A percentile compares a stretch with the other conserved stretches of the same genome.
These are phyloP conservation scores for Ogataea saltuana DNA, from an alignment of 805 yeast genomes.

Conservation along the genomic window DNA sequence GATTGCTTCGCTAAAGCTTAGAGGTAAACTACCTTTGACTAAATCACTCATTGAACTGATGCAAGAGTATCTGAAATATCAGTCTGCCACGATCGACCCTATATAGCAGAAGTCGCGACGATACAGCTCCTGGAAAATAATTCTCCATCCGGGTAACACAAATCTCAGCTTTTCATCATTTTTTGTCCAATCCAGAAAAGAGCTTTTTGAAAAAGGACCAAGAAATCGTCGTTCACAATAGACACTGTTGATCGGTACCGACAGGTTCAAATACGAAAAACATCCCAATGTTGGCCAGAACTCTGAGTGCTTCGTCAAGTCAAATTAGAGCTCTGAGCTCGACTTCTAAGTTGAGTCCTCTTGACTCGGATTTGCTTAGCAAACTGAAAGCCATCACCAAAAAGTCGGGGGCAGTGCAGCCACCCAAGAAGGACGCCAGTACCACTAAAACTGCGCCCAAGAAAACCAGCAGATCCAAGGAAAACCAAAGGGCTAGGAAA, in stretches of 20 bases:
- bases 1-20: too few relatives aligned
- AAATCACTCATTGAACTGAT: too few relatives aligned
- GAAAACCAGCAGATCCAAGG: background rate
- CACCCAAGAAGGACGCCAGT: background rate
- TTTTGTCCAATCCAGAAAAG: constrained; percentile 1
- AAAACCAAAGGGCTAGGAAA: constrained; percentile 3
- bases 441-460: background rate
- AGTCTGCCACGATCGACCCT: too few relatives aligned
- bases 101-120: background rate
- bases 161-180: too few relatives aligned
- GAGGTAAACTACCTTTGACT: too few relatives aligned
- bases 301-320: background rate
- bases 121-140: too few relatives aligned
- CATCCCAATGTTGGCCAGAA: constrained; percentile 3
- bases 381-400: constrained; percentile 4
- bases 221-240: background rate
- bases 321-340: background rate
- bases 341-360: background rate
- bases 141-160: constrained; percentile 1
- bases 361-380: constrained; percentile 5
- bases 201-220: background rate
- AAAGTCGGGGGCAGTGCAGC: background rate
- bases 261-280: background rate
- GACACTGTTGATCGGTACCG: too few relatives aligned
- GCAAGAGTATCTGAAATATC: too few relatives aligned